A percentile compares a stretch with the other conserved stretches of the same genome.
Conservation (phyloP, 495 filamentous ascomycete species). For the Tuber umbilicatum region DNA sequence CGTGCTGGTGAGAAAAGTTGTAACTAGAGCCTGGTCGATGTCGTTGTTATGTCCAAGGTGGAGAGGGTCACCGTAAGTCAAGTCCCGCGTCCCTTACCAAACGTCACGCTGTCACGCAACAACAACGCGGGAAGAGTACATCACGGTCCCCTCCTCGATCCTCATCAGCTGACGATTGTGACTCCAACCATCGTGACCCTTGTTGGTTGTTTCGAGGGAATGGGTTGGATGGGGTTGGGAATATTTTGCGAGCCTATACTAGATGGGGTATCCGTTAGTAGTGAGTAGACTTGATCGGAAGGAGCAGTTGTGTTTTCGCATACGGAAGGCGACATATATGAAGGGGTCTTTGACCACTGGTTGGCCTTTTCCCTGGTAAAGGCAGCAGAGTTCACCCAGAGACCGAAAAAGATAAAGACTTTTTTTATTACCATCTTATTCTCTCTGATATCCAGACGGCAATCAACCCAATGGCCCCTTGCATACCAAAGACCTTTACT, state of each 20-base stretch:
- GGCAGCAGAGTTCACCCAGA: background rate
- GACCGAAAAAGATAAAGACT: background rate
- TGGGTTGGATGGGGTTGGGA: background rate
- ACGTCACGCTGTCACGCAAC: constrained; percentile 1
- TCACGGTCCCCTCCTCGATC: background rate
- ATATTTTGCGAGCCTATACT: background rate
- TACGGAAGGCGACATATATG: background rate
- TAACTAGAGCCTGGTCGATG: background rate
- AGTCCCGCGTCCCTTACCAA: background rate
- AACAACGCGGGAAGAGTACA: background rate
- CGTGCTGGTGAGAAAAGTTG: background rate
- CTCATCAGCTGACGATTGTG: background rate
- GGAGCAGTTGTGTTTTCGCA: background rate
- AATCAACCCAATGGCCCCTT: constrained; percentile 8
- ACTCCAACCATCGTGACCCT: background rate
- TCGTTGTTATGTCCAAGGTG: background rate
- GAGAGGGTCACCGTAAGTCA: background rate
- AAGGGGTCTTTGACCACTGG: background rate
- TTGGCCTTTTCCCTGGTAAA: background rate
- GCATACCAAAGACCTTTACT: constrained; percentile 7
- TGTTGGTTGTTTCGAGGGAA: constrained; percentile 3
- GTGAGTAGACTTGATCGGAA: background rate
- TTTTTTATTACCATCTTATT: background rate
- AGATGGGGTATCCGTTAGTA: background rate
- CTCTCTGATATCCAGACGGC: background rate